Percentiles rank a stretch among this genome's conserved stretches.
Conservation (phyloP, 2,329 filamentous ascomycete genomes). For the Venturia asperata region DNA sequence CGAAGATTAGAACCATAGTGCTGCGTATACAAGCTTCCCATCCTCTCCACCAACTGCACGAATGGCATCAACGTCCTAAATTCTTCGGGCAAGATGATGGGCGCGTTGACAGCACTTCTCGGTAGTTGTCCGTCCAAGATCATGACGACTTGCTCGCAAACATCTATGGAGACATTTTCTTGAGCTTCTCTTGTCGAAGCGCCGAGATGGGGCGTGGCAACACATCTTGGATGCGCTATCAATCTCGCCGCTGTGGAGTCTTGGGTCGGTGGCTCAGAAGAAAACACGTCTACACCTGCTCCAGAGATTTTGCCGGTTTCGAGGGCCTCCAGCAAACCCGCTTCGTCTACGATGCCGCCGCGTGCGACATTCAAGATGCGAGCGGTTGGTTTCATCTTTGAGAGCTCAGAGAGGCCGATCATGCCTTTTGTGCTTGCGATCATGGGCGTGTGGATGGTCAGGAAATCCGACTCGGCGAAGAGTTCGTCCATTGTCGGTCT, state of each 20-base stretch:
- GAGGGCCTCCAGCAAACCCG: conserved; percentile 61
- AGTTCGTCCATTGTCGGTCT: conserved; percentile 53
- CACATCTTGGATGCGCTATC: conserved; percentile 62
- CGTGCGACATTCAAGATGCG: conserved; percentile 72
- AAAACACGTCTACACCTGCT: conserved; percentile 75
- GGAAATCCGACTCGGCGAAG: conserved; percentile 62
- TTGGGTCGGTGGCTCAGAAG: conserved; percentile 59
- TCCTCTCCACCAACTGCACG: conserved; percentile 67
- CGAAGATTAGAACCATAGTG: conserved; percentile 49
- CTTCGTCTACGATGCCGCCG: conserved; percentile 74
- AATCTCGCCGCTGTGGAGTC: conserved; percentile 55
- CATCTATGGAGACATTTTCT: conserved; percentile 75
- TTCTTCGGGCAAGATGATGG: conserved; percentile 73
- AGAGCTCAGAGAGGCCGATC: conserved; percentile 59
- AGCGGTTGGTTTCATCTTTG: conserved; percentile 64
- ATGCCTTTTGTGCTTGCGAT: conserved; percentile 70
- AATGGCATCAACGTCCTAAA: conserved; percentile 72
- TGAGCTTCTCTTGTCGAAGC: conserved; percentile 77
- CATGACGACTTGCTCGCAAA: conserved; percentile 70
- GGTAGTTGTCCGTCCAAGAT: conserved; percentile 68
- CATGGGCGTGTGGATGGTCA: conserved; percentile 75
- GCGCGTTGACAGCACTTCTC: conserved; percentile 71
- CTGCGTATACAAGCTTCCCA: conserved; percentile 73
- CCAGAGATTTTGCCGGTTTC: conserved; percentile 66
- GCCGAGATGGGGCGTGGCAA: conserved; percentile 72